Evolutionary conservation across 2,329 filamentous ascomycete genomes (phyloP).

Genomic region (Nannizziopsis arthrosporioides): DNA sequence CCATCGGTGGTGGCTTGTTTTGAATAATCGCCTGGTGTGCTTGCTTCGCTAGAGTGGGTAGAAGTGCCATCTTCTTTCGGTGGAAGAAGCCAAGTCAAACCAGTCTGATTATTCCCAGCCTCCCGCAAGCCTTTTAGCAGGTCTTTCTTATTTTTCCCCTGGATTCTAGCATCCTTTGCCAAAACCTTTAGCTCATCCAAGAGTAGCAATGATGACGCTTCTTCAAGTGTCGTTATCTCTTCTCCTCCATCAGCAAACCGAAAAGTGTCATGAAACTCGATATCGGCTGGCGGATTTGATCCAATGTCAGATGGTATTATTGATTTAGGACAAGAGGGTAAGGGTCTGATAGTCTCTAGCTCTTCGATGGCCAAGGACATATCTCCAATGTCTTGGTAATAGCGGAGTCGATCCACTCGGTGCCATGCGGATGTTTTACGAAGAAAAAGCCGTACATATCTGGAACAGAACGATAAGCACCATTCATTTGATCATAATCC

Average conservation of each 20-base stretch:
- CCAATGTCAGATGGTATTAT: slow-evolving; percentile 36
- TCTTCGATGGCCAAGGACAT: slow-evolving; percentile 52
- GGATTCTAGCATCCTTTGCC: slow-evolving; percentile 74
- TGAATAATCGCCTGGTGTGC: slow-evolving; percentile 11
- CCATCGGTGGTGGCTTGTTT: slow-evolving; percentile 50
- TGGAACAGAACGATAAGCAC: slow-evolving; percentile 26
- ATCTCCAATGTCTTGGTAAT: slow-evolving; percentile 72
- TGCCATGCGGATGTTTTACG: slow-evolving; percentile 90
- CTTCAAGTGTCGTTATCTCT: slow-evolving; percentile 65
- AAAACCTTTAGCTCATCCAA: slow-evolving; percentile 77
- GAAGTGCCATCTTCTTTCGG: neutral
- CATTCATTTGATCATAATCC: neutral
- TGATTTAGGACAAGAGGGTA: slow-evolving; percentile 41
- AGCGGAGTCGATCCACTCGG: slow-evolving; percentile 62
- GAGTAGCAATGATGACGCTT: slow-evolving; percentile 69
- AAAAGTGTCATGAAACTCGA: slow-evolving; percentile 47
- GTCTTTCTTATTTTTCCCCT: slow-evolving; percentile 79
- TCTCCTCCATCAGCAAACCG: slow-evolving; percentile 71
- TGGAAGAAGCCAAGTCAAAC: slow-evolving; percentile 52
- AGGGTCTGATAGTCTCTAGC: slow-evolving; percentile 47
- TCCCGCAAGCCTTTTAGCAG: slow-evolving; percentile 61
- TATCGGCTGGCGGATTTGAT: slow-evolving; percentile 37
- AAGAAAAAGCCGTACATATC: slow-evolving; percentile 84
- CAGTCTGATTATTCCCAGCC: slow-evolving; percentile 61
- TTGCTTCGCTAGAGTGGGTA: neutral